Base-by-base conservation (phyloP, 1,284 basidiomycete genomes). In the Ceratorhiza oryzae-sativae region DNA sequence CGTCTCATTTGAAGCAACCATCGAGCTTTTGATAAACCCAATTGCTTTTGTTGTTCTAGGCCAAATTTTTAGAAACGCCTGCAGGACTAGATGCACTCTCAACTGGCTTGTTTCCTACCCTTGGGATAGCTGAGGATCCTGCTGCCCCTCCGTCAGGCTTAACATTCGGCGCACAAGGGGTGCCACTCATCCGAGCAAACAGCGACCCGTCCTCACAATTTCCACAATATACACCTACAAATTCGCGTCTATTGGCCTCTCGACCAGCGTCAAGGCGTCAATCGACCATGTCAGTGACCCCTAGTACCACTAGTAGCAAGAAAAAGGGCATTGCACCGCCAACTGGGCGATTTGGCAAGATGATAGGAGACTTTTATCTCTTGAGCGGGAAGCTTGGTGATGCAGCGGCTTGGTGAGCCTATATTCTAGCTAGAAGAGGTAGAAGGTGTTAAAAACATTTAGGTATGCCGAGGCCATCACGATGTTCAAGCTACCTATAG, bases 281-380 rank as follows among this genome's bases (percentile, higher is more conserved):
- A 51, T 73, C 68, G 23, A 73, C 68, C 18, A 67, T 73, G 10
- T 55, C 42, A 6, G 36, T 60, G 13, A 48, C 32, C 2, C 20
- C 60, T 15, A 39, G 42, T 32, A 42, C 25, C 8, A 48, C 20
- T 32, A 42, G 25, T 25, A 34, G 30, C 30, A 75, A 75, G 46
- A 70, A 71, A 34, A 55, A 48, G 12, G 61, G 51, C 23, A 49
- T 71, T n/a, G 46, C 87, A n/a, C 90, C 89, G 3, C 89, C 90
- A 5, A 90, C 90, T 79, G 93, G 89, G 36, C 83, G 95, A 71
- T 83, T 96, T 53, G 90, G 89, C 80, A 97, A 96, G 81, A 85
- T 95, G 18, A 84, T 94, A n/a, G 95, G 89, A 0, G 94, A 97
- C 79, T 86, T 97, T 76, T 95, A 92, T 80, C 81, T 97, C 30